Evolutionary conservation across 1,284 basidiomycete genomes (phyloP).

Genomic region (Puccinia horiana): DNA sequence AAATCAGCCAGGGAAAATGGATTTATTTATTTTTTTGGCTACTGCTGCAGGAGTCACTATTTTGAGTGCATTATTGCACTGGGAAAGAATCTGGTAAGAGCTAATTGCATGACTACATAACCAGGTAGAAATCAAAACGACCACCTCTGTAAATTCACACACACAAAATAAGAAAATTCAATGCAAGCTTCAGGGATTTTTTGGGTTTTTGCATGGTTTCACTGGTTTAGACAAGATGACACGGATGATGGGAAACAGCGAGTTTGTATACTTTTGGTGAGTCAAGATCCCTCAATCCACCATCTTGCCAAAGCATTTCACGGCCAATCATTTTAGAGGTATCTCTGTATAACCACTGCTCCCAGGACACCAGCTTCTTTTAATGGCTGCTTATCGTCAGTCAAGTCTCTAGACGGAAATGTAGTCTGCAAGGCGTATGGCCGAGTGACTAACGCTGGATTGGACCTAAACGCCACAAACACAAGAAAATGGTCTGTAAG

Average conservation of each 20-base stretch:
- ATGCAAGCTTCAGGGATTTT: background rate
- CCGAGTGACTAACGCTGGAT: constrained; percentile 69
- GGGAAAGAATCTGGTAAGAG: background rate
- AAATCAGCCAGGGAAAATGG: too few relatives aligned
- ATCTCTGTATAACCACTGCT: constrained; percentile 82
- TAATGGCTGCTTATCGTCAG: constrained; percentile 70
- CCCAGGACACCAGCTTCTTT: constrained; percentile 74
- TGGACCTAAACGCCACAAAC: constrained; percentile 65
- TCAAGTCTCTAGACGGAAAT: constrained; percentile 77
- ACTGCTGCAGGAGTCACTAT: too few relatives aligned
- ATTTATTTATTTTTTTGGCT: too few relatives aligned
- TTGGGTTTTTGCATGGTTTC: background rate
- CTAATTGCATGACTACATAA: background rate
- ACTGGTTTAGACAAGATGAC: constrained; percentile 24
- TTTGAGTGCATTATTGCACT: too few relatives aligned
- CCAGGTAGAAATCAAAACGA: background rate
- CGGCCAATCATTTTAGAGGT: constrained; percentile 43
- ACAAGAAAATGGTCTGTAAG: background rate
- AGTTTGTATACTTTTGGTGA: background rate
- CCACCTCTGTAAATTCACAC: background rate
- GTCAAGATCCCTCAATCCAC: background rate
- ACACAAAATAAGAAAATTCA: too few relatives aligned
- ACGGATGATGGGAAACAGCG: background rate
- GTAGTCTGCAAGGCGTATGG: constrained; percentile 78
- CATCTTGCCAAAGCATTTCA: background rate